Percentiles rank a stretch among this genome's conserved stretches.
phyloP scores from a whole-genome alignment of 768 basidiomycete genomes.

The Pisolithus orientalis region DNA sequence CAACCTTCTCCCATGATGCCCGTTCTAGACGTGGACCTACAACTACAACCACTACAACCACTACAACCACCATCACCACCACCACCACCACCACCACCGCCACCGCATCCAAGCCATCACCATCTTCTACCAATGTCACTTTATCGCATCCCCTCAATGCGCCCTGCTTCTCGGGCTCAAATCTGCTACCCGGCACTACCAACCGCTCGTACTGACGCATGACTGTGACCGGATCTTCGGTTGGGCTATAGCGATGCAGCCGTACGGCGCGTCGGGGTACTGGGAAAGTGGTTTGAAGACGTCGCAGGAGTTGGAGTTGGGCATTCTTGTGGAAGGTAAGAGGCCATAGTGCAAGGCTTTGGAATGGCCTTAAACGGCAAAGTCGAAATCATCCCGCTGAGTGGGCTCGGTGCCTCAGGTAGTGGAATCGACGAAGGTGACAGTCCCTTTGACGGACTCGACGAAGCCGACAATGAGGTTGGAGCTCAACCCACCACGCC shows the following conservation, averaged over 20 bases:
- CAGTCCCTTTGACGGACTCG: constrained; percentile 26
- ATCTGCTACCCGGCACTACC: constrained; percentile 61
- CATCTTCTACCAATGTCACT: constrained; percentile 17
- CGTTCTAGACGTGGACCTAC: background rate
- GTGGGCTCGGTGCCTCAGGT: background rate
- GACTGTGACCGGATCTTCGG: too few relatives aligned
- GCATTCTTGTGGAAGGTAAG: background rate
- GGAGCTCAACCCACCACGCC: constrained; percentile 16
- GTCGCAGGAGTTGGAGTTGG: constrained; percentile 63
- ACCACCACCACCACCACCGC: too few relatives aligned
- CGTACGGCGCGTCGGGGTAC: constrained; percentile 58
- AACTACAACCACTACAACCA: background rate
- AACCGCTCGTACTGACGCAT: too few relatives aligned
- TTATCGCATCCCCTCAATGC: constrained; percentile 64
- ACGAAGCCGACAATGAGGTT: constrained; percentile 33
- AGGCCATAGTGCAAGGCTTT: constrained; percentile 41
- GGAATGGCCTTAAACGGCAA: constrained; percentile 64
- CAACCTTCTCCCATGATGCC: constrained; percentile 4
- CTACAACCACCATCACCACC: too few relatives aligned
- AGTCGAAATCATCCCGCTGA: constrained; percentile 50
- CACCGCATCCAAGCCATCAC: background rate
- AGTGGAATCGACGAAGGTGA: constrained; percentile 50
- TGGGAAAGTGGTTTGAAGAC: constrained; percentile 68
- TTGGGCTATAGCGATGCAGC: constrained; percentile 11
- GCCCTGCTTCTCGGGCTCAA: constrained; percentile 38